phyloP scores from a whole-genome alignment of 257 asterid species.

The Gardenia jasminoides region DNA sequence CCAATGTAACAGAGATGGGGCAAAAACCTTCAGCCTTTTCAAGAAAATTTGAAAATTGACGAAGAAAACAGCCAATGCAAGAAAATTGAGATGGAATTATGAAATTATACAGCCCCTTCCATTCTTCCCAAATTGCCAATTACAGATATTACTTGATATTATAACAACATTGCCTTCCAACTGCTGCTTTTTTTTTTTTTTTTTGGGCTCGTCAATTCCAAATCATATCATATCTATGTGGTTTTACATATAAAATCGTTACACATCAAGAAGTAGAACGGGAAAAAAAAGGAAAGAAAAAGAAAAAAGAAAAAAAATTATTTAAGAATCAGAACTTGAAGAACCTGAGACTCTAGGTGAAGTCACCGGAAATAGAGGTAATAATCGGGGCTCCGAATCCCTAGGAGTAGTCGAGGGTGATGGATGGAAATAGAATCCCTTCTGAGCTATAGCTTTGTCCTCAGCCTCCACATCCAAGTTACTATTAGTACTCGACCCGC shows the following conservation, averaged over 20 bases:
- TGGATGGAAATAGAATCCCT: slow-evolving; percentile 78
- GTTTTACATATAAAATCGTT: slow-evolving; percentile 40
- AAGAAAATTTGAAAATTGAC: background rate
- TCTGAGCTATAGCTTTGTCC: slow-evolving; percentile 72
- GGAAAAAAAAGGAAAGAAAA: slow-evolving; percentile 6
- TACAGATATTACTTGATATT: slow-evolving; percentile 26
- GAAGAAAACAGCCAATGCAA: slow-evolving; percentile 5
- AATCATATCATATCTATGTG: slow-evolving; percentile 45
- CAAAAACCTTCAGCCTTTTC: background rate
- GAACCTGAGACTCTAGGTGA: slow-evolving; percentile 74
- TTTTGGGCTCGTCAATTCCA: slow-evolving; percentile 5
- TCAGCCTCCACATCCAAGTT: slow-evolving; percentile 59
- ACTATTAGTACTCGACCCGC: slow-evolving; percentile 17
- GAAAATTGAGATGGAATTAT: slow-evolving; percentile 20
- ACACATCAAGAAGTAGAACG: slow-evolving; percentile 34
- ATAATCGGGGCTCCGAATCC: slow-evolving; percentile 83
- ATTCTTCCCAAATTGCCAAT: slow-evolving; percentile 32
- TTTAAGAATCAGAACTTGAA: slow-evolving; percentile 45
- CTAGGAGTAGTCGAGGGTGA: slow-evolving; percentile 81
- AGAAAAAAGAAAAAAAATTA: slow-evolving; percentile 24
- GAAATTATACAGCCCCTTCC: slow-evolving; percentile 2
- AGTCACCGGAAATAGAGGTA: slow-evolving; percentile 79
- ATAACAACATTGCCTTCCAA: slow-evolving; percentile 2
- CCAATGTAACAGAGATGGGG: background rate
- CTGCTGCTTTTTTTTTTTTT: background rate